Percentiles rank a stretch among this genome's conserved stretches.
Conservation (phyloP, 305 asterid species). For the Fraxinus latifolia region DNA sequence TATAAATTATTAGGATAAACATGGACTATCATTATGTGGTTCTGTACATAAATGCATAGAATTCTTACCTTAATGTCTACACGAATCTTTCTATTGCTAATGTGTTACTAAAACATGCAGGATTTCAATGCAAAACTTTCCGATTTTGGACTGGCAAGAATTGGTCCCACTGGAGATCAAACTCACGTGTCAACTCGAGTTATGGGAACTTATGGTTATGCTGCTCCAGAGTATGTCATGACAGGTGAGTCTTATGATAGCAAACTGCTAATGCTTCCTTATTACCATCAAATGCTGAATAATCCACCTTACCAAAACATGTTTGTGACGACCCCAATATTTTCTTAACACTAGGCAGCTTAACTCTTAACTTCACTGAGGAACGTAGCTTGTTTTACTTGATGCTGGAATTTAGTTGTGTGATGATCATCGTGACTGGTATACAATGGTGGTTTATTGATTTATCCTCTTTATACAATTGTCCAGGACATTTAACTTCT, state of each 20-base stretch:
- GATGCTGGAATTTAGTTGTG: not conserved
- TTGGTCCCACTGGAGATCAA: slow-evolving; percentile 23
- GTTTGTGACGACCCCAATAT: not conserved
- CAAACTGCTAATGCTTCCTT: not conserved
- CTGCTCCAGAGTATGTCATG: not conserved
- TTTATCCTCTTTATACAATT: not conserved
- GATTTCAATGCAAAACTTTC: slow-evolving; percentile 26
- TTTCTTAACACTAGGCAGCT: not conserved
- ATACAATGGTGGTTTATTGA: not conserved
- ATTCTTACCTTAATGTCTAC: not conserved
- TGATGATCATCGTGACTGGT: not conserved
- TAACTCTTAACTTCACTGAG: not conserved
- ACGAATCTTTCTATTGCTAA: not conserved
- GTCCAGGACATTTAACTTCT: slow-evolving; percentile 24
- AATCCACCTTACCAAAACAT: not conserved
- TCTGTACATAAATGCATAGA: not conserved
- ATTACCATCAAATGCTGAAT: not conserved
- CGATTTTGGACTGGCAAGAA: slow-evolving; percentile 27
- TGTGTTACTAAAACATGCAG: not conserved
- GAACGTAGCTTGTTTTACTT: not conserved
- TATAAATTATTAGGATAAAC: not conserved
- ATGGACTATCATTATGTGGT: not conserved
- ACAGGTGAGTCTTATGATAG: slow-evolving; percentile 58
- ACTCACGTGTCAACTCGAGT: slow-evolving; percentile 4
- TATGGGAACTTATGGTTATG: not conserved